Base-by-base conservation (phyloP, 495 filamentous ascomycete genomes). In the Penicillium pulvis region DNA sequence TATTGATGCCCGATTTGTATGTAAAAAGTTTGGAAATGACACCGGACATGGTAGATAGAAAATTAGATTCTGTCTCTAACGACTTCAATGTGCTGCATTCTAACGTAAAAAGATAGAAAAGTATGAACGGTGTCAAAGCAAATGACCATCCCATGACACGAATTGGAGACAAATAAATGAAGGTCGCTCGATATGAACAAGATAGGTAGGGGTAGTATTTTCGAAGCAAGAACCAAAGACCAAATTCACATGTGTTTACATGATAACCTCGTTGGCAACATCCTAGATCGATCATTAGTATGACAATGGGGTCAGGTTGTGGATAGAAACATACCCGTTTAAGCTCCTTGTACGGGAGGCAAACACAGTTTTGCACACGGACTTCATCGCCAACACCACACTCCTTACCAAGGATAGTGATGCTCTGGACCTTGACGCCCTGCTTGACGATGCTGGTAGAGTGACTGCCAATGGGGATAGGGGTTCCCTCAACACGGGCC, bases 361-460 rank as follows among this genome's bases (percentile, higher is more conserved):
- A 97, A 56, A 99, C 88, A 72, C 94, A 99, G 78, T 99, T 99
- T 79, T 97, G 94, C 63, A 99, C 92, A 53, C 92, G 86, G 30
- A 99, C 89, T 71, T 99, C 94, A 65, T 99, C 94, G 1, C 87
- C 92, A 51, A 98, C 95, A 33, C 79, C 87, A 68, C 95, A 98
- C 73, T 98, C 94, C 80, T 97, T 97, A 69, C 93, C 94, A 61
- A 98, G 77, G 63, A 98, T 98, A 36, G 93, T 97, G 71, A 98
- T 96, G 75, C 91, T 96, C 80, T 98, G 94, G 52, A 98, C 95
- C 81, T 97, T 98, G 75, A 98, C 85, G 33, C 94, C 94, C 61
- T 96, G 94, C 85, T 96, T 97, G 67, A 98, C 78, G 62, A 98
- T 92, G 75, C 88, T 96, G 9, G 95, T 98, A 11, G 86, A 89